Conservation (phyloP, 192 early-diverging fungal species). For the Backusella mclennaniae region DNA sequence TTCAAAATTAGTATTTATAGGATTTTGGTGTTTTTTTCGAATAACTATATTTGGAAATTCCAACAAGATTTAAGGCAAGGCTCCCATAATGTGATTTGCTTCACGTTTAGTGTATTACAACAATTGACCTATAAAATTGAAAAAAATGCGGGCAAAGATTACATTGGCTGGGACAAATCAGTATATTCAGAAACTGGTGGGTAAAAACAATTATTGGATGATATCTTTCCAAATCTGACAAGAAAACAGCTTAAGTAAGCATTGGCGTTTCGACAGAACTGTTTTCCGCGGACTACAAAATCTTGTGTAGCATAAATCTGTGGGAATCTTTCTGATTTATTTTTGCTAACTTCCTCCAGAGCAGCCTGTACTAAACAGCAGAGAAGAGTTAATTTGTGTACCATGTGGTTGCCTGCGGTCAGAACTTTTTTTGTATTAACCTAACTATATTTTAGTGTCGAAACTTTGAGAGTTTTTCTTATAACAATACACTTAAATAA, state of each 20-base stretch:
- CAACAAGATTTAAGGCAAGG: neutral
- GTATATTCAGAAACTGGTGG: constrained; percentile 1
- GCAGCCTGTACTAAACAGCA: neutral
- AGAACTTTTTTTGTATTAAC: neutral
- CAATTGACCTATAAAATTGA: constrained; percentile 3
- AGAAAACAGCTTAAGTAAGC: constrained; percentile 10
- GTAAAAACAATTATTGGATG: neutral
- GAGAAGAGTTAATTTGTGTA: constrained; percentile 6
- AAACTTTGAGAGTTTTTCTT: neutral
- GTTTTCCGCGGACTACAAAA: constrained; percentile 1
- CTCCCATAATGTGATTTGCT: neutral
- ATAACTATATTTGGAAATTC: neutral
- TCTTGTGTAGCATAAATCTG: constrained; percentile 9
- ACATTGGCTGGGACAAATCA: constrained; percentile 1
- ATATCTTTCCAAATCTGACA: constrained; percentile 10
- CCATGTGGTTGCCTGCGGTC: neutral
- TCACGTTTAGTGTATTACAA: neutral
- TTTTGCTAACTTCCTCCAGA: neutral
- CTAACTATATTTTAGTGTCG: neutral
- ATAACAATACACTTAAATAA: neutral
- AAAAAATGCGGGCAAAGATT: constrained; percentile 7
- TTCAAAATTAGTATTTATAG: constrained; percentile 6
- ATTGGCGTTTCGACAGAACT: constrained; percentile 1
- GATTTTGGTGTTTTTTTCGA: neutral
- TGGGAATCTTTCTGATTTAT: constrained; percentile 7